These are phyloP conservation scores for Plantago major DNA, from an alignment of 257 asterid species.

Conservation along the genomic window DNA sequence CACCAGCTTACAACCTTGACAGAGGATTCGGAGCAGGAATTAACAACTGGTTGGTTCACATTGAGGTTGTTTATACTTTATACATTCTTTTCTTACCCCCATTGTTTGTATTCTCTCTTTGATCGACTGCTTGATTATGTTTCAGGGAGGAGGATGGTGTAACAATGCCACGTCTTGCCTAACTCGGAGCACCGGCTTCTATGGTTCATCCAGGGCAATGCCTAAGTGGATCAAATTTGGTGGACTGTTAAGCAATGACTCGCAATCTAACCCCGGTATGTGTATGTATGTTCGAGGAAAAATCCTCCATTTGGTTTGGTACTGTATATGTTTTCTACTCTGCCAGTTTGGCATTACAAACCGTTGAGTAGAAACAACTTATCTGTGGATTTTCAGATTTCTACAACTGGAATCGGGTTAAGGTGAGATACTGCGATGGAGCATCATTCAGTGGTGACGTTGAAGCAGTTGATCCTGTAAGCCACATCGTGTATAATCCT, in stretches of 20 bases:
- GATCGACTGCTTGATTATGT: no score
- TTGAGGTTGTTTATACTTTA: no score
- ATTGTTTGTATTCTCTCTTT: no score
- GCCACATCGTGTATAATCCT: no score
- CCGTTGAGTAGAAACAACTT: no score
- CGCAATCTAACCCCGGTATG: constrained; percentile 76
- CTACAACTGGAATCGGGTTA: constrained; percentile 12
- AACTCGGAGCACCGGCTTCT: constrained; percentile 37
- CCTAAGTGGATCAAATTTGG: constrained; percentile 52
- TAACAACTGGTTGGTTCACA: constrained; percentile 48
- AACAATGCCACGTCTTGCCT: constrained; percentile 61
- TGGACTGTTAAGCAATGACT: constrained; percentile 70
- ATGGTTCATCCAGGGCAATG: constrained; percentile 85
- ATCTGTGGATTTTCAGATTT: constrained; percentile 1
- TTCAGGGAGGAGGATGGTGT: constrained; percentile 99
- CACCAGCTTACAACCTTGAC: constrained; percentile 53
- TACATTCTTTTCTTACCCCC: no score
- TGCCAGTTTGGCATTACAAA: no score
- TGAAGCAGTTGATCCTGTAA: constrained; percentile 11
- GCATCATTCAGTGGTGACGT: constrained; percentile 7
- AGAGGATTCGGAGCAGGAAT: constrained; percentile 52
- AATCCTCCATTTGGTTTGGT: no score
- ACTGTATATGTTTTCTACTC: no score
- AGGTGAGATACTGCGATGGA: constrained; percentile 7
- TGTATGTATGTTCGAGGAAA: no score